phyloP scores from a whole-genome alignment of 768 basidiomycete genomes.

The Termitomyces sp. region DNA sequence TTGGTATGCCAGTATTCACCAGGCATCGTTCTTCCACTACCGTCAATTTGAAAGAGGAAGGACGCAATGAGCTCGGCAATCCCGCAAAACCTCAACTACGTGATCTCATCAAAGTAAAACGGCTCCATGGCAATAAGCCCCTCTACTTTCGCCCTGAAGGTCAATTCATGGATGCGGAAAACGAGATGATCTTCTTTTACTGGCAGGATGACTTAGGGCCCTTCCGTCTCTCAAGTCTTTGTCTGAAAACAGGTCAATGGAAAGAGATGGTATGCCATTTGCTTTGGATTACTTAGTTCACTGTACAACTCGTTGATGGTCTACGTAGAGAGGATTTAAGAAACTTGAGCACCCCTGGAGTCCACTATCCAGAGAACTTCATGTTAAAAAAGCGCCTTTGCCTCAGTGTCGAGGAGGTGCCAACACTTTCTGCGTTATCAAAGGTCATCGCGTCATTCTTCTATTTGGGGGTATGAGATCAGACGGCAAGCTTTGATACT shows the following conservation, averaged over 20 bases:
- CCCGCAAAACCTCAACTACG: neutral
- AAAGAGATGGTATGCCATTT: neutral
- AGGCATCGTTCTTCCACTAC: neutral
- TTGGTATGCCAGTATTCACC: neutral
- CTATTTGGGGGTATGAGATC: neutral
- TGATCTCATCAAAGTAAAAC: neutral
- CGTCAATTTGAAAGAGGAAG: neutral
- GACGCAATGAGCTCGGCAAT: neutral
- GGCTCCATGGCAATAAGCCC: neutral
- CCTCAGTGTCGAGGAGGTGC: neutral
- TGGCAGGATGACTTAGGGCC: neutral
- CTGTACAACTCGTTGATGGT: neutral
- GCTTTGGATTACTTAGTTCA: neutral
- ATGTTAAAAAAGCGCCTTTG: neutral
- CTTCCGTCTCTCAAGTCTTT: neutral
- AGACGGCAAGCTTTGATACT: neutral
- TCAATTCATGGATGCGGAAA: neutral
- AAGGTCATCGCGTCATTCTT: neutral
- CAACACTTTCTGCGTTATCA: neutral
- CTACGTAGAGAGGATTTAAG: neutral
- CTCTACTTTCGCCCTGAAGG: conserved; percentile 1
- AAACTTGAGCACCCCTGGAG: neutral
- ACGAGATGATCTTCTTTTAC: neutral
- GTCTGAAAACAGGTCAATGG: neutral
- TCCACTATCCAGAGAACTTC: neutral